A percentile compares a stretch with the other conserved stretches of the same genome.
phyloP scores from a whole-genome alignment of 176 grass and related monocot genomes.

The Paspalum vaginatum region DNA sequence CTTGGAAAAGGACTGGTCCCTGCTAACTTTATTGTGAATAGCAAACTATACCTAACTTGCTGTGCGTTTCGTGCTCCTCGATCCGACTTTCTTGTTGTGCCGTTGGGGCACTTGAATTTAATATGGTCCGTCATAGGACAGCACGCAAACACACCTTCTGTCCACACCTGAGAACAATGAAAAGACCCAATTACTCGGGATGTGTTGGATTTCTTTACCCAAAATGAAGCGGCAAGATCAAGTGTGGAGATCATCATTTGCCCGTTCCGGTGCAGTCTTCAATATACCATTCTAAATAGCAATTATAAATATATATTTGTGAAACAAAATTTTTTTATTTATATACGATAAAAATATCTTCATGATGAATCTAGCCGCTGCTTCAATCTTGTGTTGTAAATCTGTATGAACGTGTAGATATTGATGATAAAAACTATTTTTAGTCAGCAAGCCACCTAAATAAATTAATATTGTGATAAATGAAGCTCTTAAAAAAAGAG shows the following conservation, averaged over 20 bases:
- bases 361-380: no score
- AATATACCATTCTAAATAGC: not conserved
- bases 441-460: no score
- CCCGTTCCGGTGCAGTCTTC: conserved; percentile 9
- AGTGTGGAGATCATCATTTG: conserved; percentile 19
- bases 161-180: conserved; percentile 48
- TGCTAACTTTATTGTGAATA: conserved; percentile 60
- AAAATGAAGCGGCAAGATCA: conserved; percentile 39
- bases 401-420: no score
- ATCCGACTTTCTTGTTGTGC: conserved; percentile 50
- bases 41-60: conserved; percentile 40
- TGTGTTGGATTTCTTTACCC: conserved; percentile 40
- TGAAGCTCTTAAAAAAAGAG: no score
- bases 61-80: conserved; percentile 49
- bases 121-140: conserved; percentile 33
- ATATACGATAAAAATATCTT: not conserved
- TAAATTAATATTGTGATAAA: no score
- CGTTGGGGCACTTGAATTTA: conserved; percentile 53
- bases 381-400: no score
- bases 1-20: conserved; percentile 55
- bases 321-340: not conserved
- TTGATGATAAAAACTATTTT: no score
- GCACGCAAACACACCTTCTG: conserved; percentile 32
- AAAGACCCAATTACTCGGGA: conserved; percentile 45
- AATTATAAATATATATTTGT: not conserved